These are phyloP conservation scores for Henckelia pumila DNA, from an alignment of 257 asterid genomes.

Conservation along the genomic window DNA sequence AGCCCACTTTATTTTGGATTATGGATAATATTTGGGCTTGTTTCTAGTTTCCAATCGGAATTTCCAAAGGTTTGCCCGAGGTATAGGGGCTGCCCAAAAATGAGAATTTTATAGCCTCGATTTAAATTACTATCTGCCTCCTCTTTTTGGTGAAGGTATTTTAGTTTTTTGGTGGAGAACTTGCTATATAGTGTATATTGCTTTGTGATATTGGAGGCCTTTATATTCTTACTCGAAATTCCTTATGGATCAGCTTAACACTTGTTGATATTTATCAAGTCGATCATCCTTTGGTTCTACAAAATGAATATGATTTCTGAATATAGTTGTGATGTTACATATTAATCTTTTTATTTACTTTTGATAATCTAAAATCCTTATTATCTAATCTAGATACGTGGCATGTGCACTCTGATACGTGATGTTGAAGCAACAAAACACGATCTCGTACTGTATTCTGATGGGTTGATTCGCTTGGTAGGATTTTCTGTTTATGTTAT, in stretches of 20 bases:
- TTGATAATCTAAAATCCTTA: constrained; percentile 21
- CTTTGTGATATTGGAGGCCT: no score
- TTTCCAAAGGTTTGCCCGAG: no score
- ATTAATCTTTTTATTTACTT: background rate
- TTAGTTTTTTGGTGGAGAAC: no score
- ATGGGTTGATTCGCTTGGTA: constrained; percentile 92
- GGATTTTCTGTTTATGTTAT: constrained; percentile 31
- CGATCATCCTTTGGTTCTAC: constrained; percentile 17
- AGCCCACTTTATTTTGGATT: no score
- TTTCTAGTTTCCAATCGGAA: no score
- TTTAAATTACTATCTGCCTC: no score
- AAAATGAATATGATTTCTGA: constrained; percentile 1
- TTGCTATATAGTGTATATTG: no score
- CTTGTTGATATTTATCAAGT: constrained; percentile 10
- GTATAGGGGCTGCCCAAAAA: no score
- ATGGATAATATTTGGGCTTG: no score
- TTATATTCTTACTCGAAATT: no score
- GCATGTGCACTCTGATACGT: constrained; percentile 98
- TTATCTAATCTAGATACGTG: constrained; percentile 75
- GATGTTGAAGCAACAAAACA: constrained; percentile 91
- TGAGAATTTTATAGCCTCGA: no score
- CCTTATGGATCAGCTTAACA: constrained; percentile 8
- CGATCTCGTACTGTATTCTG: constrained; percentile 91
- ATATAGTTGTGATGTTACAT: background rate
- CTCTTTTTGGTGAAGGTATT: no score